Evolutionary conservation across 768 basidiomycete genomes (phyloP).

Genomic region (Sporobolomyces pararoseus): DNA sequence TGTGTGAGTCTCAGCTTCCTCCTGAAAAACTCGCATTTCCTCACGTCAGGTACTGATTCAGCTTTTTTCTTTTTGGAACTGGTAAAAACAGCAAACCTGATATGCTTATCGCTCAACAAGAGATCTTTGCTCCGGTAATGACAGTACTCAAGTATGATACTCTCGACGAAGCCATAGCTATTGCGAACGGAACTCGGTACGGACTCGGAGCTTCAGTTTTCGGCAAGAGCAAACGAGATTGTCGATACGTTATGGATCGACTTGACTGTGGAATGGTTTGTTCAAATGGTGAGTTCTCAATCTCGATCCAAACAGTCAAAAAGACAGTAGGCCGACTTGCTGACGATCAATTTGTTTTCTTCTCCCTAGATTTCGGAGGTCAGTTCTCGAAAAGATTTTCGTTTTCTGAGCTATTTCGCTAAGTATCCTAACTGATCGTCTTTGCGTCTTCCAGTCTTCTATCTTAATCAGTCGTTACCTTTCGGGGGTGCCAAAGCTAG

Average conservation of each 20-base stretch:
- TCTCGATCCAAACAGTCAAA: neutral
- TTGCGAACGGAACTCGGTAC: conserved; percentile 82
- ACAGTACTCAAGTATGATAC: conserved; percentile 77
- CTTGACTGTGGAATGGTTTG: conserved; percentile 96
- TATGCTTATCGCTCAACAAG: conserved; percentile 38
- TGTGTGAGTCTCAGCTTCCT: conserved; percentile 54
- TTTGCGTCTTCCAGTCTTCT: conserved; percentile 55
- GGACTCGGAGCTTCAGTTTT: conserved; percentile 93
- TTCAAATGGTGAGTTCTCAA: conserved; percentile 80
- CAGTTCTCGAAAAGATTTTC: neutral
- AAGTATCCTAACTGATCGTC: neutral
- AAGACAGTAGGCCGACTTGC: too few species aligned
- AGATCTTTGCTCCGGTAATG: conserved; percentile 79
- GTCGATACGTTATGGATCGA: conserved; percentile 70
- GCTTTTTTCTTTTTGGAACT: too few species aligned
- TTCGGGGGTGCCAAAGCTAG: conserved; percentile 90
- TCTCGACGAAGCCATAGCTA: conserved; percentile 76
- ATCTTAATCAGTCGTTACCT: conserved; percentile 77
- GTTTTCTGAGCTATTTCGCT: neutral
- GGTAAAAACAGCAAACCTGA: conserved; percentile 25
- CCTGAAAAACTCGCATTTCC: too few species aligned
- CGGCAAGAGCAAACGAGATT: conserved; percentile 74
- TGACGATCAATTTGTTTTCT: neutral
- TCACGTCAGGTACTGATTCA: too few species aligned
- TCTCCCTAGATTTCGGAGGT: conserved; percentile 33